Base-by-base conservation (phyloP, 768 basidiomycete genomes). In the Trametes coccinea region DNA sequence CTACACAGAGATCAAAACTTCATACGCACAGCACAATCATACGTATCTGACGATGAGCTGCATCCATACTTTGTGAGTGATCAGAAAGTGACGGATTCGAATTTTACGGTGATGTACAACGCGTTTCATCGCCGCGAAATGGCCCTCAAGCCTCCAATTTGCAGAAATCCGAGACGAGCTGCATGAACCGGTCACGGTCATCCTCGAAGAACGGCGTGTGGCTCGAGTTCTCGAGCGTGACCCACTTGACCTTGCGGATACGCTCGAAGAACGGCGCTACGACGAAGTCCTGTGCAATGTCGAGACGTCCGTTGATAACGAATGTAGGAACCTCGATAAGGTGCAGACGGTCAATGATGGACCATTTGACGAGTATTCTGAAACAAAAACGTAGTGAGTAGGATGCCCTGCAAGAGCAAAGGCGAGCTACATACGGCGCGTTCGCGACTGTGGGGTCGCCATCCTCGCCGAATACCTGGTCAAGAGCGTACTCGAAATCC, bases 381-480 rank as follows among this genome's bases (percentile, higher is more conserved):
- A 9, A n/a, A 5, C 17, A 3, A 5, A 49, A 1, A 11, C 30
- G 1, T 1, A 10, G 30, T 49, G 11, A 49, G 27, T 49, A 33
- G 2, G 8, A 30, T 3, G 11, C 29, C 47, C 6, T 14, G 2
- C 13, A 13, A 31, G 11, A 8, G 11, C 5, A 49, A 11, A 11
- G 14, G 11, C 8, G 22, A 22, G 22, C 22, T 22, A 45, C 70
- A 61, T 53, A 70, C 70, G 57, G 55, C 6, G 59, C 62, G 17
- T 31, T 46, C 56, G 76, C 56, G 33, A 81, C 82, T 79, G 81
- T 84, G 4, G 79, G 70, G 54, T 84, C 82, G 34, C 76, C 73
- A 5, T 76, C 74, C 4, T 63, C 59, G 9, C 63, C 62, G 47
- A 65, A 60, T 9, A 75, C 54, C 63, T 66, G 67, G 11, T 63